Evolutionary conservation across 495 filamentous ascomycete genomes (phyloP).

Genomic region (Mycothermus thermophilus): DNA sequence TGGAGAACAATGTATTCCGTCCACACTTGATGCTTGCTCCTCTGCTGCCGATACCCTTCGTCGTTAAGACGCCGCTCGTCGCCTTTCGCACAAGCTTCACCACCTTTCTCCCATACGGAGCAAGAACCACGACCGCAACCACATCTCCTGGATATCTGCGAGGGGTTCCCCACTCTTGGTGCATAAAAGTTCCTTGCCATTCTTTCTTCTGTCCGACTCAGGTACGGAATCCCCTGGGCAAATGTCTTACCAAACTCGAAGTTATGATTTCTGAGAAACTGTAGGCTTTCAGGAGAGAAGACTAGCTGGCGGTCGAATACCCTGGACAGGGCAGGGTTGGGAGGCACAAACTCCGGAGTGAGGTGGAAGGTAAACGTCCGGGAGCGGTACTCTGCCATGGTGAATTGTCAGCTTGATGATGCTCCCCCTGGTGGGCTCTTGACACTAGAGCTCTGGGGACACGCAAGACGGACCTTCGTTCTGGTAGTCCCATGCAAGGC

Average conservation of each 20-base stretch:
- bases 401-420: background rate
- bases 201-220: conserved; percentile 51
- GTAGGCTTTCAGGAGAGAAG: conserved; percentile 36
- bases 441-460: background rate
- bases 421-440: no score
- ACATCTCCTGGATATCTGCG: conserved; percentile 36
- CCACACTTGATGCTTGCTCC: no score
- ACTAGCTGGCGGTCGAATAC: conserved; percentile 23
- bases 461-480: conserved; percentile 1
- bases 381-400: background rate
- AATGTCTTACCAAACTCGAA: conserved; percentile 49
- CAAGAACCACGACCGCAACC: no score
- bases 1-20: no score
- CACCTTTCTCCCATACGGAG: no score
- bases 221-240: conserved; percentile 48
- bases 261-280: conserved; percentile 48
- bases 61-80: no score
- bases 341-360: conserved; percentile 3
- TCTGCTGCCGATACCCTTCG: no score
- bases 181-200: conserved; percentile 24
- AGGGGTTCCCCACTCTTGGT: background rate
- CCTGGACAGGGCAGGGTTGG: conserved; percentile 7
- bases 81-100: no score
- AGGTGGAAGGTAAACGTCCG: conserved; percentile 5
- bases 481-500: conserved; percentile 37